These are phyloP conservation scores for Boletus pseudo-olivaceus DNA, from an alignment of 768 basidiomycete genomes.

Conservation along the genomic window DNA sequence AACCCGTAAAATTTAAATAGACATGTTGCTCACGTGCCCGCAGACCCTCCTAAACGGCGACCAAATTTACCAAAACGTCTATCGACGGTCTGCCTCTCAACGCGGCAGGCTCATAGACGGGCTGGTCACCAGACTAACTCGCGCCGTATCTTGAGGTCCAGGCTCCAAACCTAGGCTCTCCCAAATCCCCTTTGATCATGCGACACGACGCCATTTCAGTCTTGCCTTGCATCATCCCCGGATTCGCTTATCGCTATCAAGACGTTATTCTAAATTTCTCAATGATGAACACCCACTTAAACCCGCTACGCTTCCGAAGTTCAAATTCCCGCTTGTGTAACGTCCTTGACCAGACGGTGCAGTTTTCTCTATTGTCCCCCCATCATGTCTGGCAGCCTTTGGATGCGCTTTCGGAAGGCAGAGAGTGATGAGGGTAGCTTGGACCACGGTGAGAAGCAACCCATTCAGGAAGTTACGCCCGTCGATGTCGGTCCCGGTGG, in stretches of 20 bases:
- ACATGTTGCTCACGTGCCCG: too few relatives aligned
- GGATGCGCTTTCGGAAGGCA: slow-evolving; percentile 1
- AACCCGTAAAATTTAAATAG: too few relatives aligned
- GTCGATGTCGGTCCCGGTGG: slow-evolving; percentile 38
- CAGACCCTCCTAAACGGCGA: too few relatives aligned
- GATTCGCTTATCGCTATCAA: background rate
- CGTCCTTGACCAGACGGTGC: background rate
- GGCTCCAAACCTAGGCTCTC: background rate
- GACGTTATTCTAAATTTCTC: too few relatives aligned
- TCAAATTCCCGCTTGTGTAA: too few relatives aligned
- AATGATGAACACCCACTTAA: background rate
- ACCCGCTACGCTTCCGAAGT: background rate
- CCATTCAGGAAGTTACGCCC: background rate
- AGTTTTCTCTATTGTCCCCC: too few relatives aligned
- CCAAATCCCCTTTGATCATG: background rate
- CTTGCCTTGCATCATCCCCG: background rate
- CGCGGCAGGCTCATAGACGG: too few relatives aligned
- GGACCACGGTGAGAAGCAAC: background rate
- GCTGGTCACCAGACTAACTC: too few relatives aligned
- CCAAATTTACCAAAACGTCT: too few relatives aligned
- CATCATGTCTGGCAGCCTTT: slow-evolving; percentile 9
- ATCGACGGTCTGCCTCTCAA: too few relatives aligned
- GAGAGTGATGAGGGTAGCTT: background rate
- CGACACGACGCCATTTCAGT: background rate
- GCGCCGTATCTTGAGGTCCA: background rate